phyloP scores from a whole-genome alignment of 2,329 filamentous ascomycete genomes.

The Trichoderma oligosporum region DNA sequence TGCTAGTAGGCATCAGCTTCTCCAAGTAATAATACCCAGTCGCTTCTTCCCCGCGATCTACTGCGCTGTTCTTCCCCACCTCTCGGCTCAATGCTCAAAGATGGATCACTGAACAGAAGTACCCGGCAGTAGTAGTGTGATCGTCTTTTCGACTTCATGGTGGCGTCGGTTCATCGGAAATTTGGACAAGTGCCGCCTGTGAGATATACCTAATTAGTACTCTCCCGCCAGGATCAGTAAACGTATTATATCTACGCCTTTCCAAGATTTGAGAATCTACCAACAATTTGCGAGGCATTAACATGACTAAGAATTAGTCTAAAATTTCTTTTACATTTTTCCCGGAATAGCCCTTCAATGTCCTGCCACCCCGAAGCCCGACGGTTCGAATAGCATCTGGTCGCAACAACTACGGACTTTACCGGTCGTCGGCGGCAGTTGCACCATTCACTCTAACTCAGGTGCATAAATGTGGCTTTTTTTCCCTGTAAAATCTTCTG shows the following conservation, averaged over 20 bases:
- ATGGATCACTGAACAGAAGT: constrained; percentile 7
- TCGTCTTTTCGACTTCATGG: not conserved
- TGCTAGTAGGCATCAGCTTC: no score
- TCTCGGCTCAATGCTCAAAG: not conserved
- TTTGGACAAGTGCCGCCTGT: not conserved
- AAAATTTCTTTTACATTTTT: no score
- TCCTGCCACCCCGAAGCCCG: not conserved
- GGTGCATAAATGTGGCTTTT: not conserved
- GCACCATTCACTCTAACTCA: not conserved
- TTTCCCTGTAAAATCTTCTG: not conserved
- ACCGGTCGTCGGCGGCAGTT: not conserved
- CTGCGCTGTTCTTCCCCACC: not conserved
- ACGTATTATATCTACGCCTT: no score
- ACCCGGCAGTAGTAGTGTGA: not conserved
- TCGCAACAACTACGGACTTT: not conserved
- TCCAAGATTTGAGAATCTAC: no score
- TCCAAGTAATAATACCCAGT: no score
- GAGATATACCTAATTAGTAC: no score
- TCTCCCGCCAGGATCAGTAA: no score
- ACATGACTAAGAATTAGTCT: no score
- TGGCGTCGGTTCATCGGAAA: not conserved
- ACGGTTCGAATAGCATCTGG: not conserved
- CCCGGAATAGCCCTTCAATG: not conserved
- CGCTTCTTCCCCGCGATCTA: constrained; percentile 12
- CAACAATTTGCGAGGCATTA: no score